A percentile compares a stretch with the other conserved stretches of the same genome.
Evolutionary conservation across 108 stramenopile species (phyloP).

Genomic region (Stephanodiscus minutulus): DNA sequence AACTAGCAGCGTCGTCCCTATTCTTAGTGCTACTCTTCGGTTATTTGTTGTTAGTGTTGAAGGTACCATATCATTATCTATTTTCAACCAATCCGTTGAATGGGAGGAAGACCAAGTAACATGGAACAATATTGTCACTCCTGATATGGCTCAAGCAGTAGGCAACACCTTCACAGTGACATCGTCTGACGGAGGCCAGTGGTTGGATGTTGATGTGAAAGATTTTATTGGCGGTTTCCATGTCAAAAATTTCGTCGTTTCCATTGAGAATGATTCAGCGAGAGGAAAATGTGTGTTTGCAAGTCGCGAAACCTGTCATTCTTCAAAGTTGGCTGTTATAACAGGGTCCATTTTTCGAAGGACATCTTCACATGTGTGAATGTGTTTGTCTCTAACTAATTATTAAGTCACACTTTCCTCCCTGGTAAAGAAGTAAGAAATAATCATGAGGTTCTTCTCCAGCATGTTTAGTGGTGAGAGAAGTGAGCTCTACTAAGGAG

Average conservation of each 20-base stretch:
- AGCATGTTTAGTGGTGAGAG: no score
- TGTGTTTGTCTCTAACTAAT: no score
- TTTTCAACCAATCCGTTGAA: slow-evolving; percentile 7
- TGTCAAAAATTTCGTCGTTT: background rate
- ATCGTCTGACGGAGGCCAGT: slow-evolving; percentile 3
- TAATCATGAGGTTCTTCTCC: no score
- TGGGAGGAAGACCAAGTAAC: slow-evolving; percentile 22
- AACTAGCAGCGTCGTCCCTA: background rate
- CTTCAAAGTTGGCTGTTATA: slow-evolving; percentile 15
- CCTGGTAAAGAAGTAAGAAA: no score
- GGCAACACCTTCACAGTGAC: slow-evolving; percentile 17
- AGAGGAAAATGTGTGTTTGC: slow-evolving; percentile 10
- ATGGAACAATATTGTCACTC: slow-evolving; percentile 20
- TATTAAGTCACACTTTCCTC: no score
- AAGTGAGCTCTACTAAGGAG: no score
- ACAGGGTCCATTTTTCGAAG: background rate
- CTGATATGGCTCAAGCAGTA: background rate
- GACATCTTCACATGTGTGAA: background rate
- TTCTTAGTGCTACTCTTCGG: background rate
- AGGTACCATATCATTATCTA: slow-evolving; percentile 7
- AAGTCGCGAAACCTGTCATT: slow-evolving; percentile 24
- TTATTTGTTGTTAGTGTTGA: slow-evolving; percentile 18
- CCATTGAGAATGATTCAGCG: slow-evolving; percentile 1
- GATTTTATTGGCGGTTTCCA: background rate
- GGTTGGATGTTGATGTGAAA: slow-evolving; percentile 19